These are phyloP conservation scores for Pythium monospermum DNA, from an alignment of 352 stramenopile species.

Conservation along the genomic window DNA sequence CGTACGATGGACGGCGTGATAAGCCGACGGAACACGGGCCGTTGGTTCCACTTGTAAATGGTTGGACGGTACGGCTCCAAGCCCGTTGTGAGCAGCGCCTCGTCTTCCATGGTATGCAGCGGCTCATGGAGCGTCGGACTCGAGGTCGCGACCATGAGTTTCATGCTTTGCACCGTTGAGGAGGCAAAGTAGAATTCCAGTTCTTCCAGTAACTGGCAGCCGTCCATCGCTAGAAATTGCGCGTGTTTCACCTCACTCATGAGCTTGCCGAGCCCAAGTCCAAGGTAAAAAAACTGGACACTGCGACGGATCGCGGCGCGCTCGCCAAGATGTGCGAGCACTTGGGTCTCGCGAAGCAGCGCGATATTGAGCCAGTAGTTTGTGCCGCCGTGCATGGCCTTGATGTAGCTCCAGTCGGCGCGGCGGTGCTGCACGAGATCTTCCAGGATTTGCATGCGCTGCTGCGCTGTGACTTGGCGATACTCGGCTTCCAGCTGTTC, in stretches of 20 bases:
- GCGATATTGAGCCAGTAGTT: slow-evolving; percentile 83
- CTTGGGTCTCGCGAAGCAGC: slow-evolving; percentile 56
- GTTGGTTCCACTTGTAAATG: slow-evolving; percentile 84
- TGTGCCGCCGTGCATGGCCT: slow-evolving; percentile 70
- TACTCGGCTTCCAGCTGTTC: slow-evolving; percentile 33
- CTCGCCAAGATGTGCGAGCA: slow-evolving; percentile 56
- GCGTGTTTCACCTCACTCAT: slow-evolving; percentile 48
- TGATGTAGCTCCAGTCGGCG: slow-evolving; percentile 77
- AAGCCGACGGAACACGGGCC: slow-evolving; percentile 65
- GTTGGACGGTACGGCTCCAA: slow-evolving; percentile 58
- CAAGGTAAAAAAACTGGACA: slow-evolving; percentile 81
- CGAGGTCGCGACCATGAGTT: slow-evolving; percentile 80
- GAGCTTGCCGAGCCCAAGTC: slow-evolving; percentile 57
- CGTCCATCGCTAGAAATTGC: slow-evolving; percentile 60
- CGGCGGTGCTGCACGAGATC: slow-evolving; percentile 68
- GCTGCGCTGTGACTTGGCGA: slow-evolving; percentile 50
- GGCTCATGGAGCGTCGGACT: slow-evolving; percentile 55
- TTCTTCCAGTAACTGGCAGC: slow-evolving; percentile 79
- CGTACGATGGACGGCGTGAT: slow-evolving; percentile 68
- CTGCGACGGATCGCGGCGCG: slow-evolving; percentile 51
- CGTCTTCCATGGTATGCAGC: slow-evolving; percentile 29
- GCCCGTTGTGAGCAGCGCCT: slow-evolving; percentile 28
- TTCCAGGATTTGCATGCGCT: slow-evolving; percentile 68
- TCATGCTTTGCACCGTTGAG: slow-evolving; percentile 76
- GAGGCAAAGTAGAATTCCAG: slow-evolving; percentile 83